Conservation (phyloP, 2,329 filamentous ascomycete genomes). For the Sordariomycetes sp. region DNA sequence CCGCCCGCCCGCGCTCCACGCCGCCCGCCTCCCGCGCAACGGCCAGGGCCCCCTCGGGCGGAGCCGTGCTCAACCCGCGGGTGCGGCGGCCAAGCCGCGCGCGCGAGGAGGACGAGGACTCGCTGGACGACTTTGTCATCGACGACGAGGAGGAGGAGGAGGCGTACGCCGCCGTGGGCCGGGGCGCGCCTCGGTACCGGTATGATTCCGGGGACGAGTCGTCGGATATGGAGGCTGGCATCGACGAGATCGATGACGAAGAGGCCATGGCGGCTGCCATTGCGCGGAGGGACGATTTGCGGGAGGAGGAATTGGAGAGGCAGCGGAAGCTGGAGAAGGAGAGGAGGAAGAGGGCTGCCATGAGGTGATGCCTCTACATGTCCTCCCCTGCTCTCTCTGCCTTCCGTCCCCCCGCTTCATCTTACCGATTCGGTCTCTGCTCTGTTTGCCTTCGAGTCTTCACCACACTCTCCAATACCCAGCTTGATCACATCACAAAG, state of each 20-base stretch:
- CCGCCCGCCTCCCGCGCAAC: slow-evolving; percentile 15
- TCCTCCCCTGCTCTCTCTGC: not conserved
- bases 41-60: slow-evolving; percentile 21
- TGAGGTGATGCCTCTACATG: not conserved
- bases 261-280: slow-evolving; percentile 48
- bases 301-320: slow-evolving; percentile 49
- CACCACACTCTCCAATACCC: too few species aligned
- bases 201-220: slow-evolving; percentile 50
- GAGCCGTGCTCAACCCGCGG: slow-evolving; percentile 22
- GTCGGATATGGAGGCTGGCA: slow-evolving; percentile 67
- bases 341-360: slow-evolving; percentile 29
- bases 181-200: slow-evolving; percentile 10
- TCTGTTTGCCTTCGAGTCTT: too few species aligned
- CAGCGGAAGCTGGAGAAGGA: slow-evolving; percentile 49
- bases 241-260: slow-evolving; percentile 61
- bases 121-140: slow-evolving; percentile 48
- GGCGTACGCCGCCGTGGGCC: slow-evolving; percentile 16
- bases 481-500: too few species aligned
- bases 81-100: slow-evolving; percentile 17
- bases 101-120: slow-evolving; percentile 48
- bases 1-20: slow-evolving; percentile 42
- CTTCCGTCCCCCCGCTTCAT: not conserved
- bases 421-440: not conserved
- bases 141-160: slow-evolving; percentile 44
- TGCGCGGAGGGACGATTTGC: slow-evolving; percentile 54